phyloP scores from a whole-genome alignment of 139 green algal genomes.

The Coelastrella sp. region DNA sequence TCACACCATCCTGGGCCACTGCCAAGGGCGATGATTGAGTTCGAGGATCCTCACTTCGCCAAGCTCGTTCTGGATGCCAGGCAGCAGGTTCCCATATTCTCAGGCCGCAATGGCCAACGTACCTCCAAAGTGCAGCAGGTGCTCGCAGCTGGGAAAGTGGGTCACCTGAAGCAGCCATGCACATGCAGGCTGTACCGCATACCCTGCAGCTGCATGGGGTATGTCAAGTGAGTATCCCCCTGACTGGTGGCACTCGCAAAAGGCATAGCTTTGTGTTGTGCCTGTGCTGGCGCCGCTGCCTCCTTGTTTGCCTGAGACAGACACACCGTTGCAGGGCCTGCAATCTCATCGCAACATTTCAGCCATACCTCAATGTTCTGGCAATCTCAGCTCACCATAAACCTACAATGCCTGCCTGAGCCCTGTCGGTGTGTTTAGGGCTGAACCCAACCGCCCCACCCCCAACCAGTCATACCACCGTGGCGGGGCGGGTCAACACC shows the following conservation, averaged over 20 bases:
- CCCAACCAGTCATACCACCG: not conserved
- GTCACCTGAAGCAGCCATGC: not conserved
- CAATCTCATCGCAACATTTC: too few species aligned
- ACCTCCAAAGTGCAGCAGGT: not conserved
- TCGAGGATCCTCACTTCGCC: not conserved
- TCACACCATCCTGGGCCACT: not conserved
- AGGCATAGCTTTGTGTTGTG: too few species aligned
- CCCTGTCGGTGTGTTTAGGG: not conserved
- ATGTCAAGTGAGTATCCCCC: too few species aligned
- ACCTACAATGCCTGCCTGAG: not conserved
- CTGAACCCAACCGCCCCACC: not conserved
- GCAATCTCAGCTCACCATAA: too few species aligned
- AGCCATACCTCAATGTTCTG: too few species aligned
- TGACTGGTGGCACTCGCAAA: too few species aligned
- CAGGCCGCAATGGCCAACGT: not conserved
- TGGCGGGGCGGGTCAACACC: not conserved
- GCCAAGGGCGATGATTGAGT: constrained; percentile 16
- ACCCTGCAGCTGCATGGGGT: not conserved
- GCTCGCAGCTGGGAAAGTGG: not conserved
- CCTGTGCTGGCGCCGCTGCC: too few species aligned
- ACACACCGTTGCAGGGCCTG: too few species aligned
- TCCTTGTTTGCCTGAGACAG: too few species aligned
- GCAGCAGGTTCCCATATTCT: not conserved
- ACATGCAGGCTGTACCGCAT: not conserved
- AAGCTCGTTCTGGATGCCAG: not conserved